phyloP scores from a whole-genome alignment of 805 yeast species.

The Teunomyces cretensis region DNA sequence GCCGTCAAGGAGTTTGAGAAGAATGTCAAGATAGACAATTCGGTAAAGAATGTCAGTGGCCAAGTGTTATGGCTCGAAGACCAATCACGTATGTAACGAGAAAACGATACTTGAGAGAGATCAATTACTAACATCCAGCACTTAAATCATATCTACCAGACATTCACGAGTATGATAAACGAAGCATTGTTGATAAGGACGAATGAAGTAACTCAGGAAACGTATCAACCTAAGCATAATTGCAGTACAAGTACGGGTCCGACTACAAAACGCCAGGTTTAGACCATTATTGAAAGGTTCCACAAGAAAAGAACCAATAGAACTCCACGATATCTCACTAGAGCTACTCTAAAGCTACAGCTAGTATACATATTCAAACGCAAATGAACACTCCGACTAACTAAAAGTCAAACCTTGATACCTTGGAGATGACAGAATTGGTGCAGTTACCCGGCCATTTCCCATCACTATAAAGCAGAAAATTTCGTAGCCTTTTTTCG shows the following conservation, averaged over 20 bases:
- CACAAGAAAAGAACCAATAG: no score
- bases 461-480: conserved; percentile 6
- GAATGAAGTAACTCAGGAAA: background rate
- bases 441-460: conserved; percentile 9
- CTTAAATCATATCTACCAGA: conserved; percentile 57
- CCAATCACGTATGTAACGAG: conserved; percentile 31
- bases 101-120: no score
- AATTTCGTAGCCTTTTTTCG: conserved; percentile 8
- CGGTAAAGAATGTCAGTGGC: conserved; percentile 55
- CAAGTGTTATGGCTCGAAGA: conserved; percentile 62
- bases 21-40: conserved; percentile 56
- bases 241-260: no score
- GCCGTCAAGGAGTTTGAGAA: conserved; percentile 57
- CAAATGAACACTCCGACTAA: background rate
- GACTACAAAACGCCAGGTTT: no score
- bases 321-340: no score
- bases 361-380: no score
- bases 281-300: no score
- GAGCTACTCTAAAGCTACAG: no score
- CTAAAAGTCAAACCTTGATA: no score
- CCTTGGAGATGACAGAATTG: background rate
- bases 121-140: conserved; percentile 19
- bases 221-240: background rate
- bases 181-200: conserved; percentile 8
- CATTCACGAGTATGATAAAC: conserved; percentile 57